These are phyloP conservation scores for Lepidium aucheri DNA, from an alignment of 345 rosid species.

Conservation along the genomic window DNA sequence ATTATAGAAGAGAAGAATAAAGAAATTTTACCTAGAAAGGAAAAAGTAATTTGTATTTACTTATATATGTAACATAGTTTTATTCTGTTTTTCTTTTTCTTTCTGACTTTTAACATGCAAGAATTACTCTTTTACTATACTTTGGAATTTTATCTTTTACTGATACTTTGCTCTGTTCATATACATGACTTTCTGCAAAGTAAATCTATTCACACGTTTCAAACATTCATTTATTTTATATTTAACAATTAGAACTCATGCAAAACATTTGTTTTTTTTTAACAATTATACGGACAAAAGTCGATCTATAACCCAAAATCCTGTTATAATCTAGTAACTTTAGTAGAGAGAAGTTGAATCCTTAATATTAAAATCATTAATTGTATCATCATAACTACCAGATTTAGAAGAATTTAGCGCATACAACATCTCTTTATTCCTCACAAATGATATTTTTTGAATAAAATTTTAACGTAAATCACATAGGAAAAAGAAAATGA, in stretches of 20 bases:
- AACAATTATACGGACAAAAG: no score
- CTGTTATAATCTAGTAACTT: no score
- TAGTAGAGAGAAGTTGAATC: no score
- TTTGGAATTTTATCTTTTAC: slow-evolving; percentile 5
- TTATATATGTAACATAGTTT: not conserved
- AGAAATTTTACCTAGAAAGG: not conserved
- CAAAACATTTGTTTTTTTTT: not conserved
- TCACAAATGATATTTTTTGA: no score
- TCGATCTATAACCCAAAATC: no score
- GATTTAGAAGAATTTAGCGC: no score
- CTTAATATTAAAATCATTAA: no score
- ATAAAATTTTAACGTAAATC: no score
- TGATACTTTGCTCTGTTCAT: slow-evolving; percentile 20
- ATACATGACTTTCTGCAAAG: slow-evolving; percentile 10
- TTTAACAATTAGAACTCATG: not conserved
- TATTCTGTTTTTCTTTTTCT: not conserved
- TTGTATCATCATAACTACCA: no score
- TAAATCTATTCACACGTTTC: not conserved
- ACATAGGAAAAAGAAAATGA: no score
- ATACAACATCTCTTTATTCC: no score
- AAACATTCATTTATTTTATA: not conserved
- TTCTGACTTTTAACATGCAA: not conserved
- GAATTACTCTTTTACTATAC: not conserved
- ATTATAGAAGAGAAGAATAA: not conserved
- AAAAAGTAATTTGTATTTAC: not conserved